phyloP scores from a whole-genome alignment of 345 rosid species.

The Citropsis articulata region DNA sequence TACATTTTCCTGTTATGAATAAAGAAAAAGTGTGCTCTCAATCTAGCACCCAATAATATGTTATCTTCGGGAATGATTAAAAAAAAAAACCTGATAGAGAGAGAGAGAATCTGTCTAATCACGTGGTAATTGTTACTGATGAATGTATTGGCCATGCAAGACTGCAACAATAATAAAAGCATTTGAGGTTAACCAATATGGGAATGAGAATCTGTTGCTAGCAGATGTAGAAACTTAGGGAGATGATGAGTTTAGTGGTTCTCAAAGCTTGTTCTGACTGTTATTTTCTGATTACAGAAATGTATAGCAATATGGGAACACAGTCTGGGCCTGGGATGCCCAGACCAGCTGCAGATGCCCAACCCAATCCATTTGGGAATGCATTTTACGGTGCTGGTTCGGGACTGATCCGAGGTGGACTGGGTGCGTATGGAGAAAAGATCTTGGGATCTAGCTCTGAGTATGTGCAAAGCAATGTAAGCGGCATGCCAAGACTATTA shows the following conservation, averaged over 20 bases:
- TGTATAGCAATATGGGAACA: conserved; percentile 70
- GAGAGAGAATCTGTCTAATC: not conserved
- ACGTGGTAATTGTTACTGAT: not conserved
- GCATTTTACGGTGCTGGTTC: conserved; percentile 93
- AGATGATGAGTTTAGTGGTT: not conserved
- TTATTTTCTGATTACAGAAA: conserved; percentile 34
- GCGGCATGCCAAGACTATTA: conserved; percentile 24
- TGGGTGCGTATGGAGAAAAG: conserved; percentile 93
- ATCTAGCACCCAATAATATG: not conserved
- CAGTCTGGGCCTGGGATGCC: conserved; percentile 71
- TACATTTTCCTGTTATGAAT: not conserved
- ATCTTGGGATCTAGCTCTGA: conserved; percentile 92
- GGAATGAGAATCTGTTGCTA: not conserved
- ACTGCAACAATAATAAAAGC: not conserved
- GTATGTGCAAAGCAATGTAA: conserved; percentile 98
- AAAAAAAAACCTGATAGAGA: too few species aligned
- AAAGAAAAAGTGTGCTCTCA: not conserved
- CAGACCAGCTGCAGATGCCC: conserved; percentile 58
- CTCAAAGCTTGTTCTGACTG: conserved; percentile 3
- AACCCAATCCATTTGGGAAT: conserved; percentile 87
- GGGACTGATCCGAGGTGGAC: conserved; percentile 80
- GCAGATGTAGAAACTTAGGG: not conserved
- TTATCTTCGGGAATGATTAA: not conserved
- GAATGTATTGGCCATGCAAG: not conserved
- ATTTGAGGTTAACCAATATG: not conserved